Evolutionary conservation across 2,329 filamentous ascomycete species (phyloP), one percentile per base, ranked within the genome.

Genomic region (Epichloe uncinata): DNA sequence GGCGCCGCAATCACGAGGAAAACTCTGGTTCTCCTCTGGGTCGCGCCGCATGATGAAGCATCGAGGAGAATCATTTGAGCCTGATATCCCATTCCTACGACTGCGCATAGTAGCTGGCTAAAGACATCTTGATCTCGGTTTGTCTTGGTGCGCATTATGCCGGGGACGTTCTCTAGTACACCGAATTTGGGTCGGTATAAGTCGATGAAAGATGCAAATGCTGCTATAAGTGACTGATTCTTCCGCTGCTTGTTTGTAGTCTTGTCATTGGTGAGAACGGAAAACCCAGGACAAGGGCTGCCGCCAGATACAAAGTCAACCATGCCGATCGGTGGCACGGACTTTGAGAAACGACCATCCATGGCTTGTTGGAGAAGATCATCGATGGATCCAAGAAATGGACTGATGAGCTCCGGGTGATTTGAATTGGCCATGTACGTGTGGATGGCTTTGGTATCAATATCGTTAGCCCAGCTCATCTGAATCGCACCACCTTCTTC

Each of bases 1-100:
- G 86, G 84, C 0, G 84, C 84, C 1, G 85, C 78, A 53, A 89
- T 84, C 2, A 75, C 70, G 1, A 93, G 71, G 52, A 94, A 88
- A 0, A 91, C 69, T 6, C 87, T 73, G 3, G 73, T 76, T 4
- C 87, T 75, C 3, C 66, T 69, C 59, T 93, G 86, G 0, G 79
- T 68, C 2, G 81, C 79, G 1, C 85, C 84, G 54, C 77, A 79
- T 0, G 76, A 77, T 72, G 83, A 87, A 0, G 85, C 77, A 55
- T 89, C 85, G 18, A 86, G 69, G 0, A 83, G 69, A 50, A 81
- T 79, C 37, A 86, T 74, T 40, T 84, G 77, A 0, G 80, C 70
- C 59, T 94, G 87, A 56, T 93, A 94, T 0, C 86, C 87, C 54
- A 93, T 71, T 0, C 82, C 84, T 0, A 91, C 82, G 0, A 93